These are phyloP conservation scores for Stenocarpella maydis DNA, from an alignment of 2,329 filamentous ascomycete species.

Conservation along the genomic window DNA sequence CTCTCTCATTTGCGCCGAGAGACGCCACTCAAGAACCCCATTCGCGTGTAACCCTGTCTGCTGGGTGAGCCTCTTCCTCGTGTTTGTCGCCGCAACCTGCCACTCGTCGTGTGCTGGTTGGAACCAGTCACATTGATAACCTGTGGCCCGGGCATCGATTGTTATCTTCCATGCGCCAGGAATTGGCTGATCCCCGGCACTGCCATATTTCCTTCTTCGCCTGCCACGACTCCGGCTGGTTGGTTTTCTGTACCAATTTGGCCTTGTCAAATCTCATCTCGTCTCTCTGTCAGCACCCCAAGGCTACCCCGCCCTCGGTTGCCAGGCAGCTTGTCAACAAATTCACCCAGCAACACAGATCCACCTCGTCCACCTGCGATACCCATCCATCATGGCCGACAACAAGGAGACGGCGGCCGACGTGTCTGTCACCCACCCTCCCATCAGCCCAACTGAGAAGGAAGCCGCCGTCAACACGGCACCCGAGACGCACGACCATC, in stretches of 20 bases:
- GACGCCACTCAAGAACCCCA: not conserved
- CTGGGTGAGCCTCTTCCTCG: not conserved
- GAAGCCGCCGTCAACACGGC: not conserved
- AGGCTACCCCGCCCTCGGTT: slow-evolving; percentile 18
- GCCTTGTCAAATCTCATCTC: not conserved
- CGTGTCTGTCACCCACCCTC: not conserved
- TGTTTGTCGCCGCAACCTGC: slow-evolving; percentile 6
- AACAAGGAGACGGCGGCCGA: slow-evolving; percentile 27
- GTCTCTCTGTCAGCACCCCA: no score
- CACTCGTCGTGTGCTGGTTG: not conserved
- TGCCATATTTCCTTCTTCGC: not conserved
- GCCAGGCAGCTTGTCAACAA: slow-evolving; percentile 21
- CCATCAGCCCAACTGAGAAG: not conserved
- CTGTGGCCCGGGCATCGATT: not conserved
- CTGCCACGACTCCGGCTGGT: slow-evolving; percentile 2
- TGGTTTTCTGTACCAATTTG: not conserved
- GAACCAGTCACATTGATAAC: not conserved
- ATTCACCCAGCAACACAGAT: not conserved
- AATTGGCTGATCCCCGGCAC: no score
- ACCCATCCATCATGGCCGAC: slow-evolving; percentile 23
- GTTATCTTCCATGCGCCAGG: slow-evolving; percentile 7
- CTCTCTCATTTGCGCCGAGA: slow-evolving; percentile 1
- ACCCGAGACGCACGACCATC: not conserved
- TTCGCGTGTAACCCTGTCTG: not conserved
- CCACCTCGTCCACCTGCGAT: not conserved